Conservation (phyloP, 2,329 filamentous ascomycete genomes). For the Stagonosporopsis tanaceti region DNA sequence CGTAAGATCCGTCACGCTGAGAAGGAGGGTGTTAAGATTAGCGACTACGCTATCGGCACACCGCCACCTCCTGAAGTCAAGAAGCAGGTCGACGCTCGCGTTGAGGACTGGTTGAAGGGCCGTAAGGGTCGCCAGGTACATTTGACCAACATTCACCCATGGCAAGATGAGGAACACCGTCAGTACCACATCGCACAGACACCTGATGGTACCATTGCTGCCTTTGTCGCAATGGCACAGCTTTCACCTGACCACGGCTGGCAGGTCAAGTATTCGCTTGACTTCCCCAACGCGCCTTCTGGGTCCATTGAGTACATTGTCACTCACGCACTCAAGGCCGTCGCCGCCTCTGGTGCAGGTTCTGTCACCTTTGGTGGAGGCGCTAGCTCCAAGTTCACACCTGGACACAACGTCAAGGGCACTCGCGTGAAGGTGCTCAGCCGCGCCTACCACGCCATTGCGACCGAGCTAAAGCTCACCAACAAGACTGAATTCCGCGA, state of each 20-base stretch:
- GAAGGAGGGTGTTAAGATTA: constrained; percentile 82
- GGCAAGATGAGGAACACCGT: constrained; percentile 83
- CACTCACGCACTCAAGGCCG: constrained; percentile 71
- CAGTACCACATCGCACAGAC: constrained; percentile 85
- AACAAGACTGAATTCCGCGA: constrained; percentile 89
- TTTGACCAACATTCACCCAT: constrained; percentile 86
- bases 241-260: constrained; percentile 83
- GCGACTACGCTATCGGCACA: constrained; percentile 72
- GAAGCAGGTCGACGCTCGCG: constrained; percentile 72
- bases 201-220: constrained; percentile 73
- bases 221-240: constrained; percentile 83
- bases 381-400: constrained; percentile 75
- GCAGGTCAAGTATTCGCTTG: constrained; percentile 95
- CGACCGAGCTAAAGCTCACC: constrained; percentile 81
- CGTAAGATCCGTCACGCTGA: constrained; percentile 83
- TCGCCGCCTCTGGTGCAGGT: constrained; percentile 65
- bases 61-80: constrained; percentile 71
- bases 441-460: constrained; percentile 81
- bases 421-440: constrained; percentile 81
- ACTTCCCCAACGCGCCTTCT: constrained; percentile 86
- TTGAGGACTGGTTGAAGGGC: constrained; percentile 79
- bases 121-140: constrained; percentile 90
- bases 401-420: constrained; percentile 83
- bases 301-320: constrained; percentile 88
- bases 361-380: constrained; percentile 88